A percentile compares a stretch with the other conserved stretches of the same genome.
Evolutionary conservation across 305 asterid species (phyloP).

Genomic region (Fraxinus sp.): DNA sequence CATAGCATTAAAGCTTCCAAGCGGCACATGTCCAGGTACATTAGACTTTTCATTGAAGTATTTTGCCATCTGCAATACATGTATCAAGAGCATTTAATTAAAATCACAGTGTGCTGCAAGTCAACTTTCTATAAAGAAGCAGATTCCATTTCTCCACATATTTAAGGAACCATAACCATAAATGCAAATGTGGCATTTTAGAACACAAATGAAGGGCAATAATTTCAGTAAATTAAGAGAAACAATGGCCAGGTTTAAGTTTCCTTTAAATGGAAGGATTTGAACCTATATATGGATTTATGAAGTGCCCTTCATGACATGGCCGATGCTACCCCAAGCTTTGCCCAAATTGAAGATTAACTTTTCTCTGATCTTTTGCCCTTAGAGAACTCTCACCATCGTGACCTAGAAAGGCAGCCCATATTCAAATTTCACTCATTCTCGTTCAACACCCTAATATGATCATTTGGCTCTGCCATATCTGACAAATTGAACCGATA

Average conservation of each 20-base stretch:
- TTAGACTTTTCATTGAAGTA: constrained; percentile 71
- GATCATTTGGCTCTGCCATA: neutral
- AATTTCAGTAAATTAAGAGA: neutral
- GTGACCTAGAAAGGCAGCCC: neutral
- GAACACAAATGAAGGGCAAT: constrained; percentile 5
- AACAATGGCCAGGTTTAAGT: neutral
- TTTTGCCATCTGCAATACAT: constrained; percentile 75
- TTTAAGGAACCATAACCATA: neutral
- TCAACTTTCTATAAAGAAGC: constrained; percentile 3
- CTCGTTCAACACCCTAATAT: neutral
- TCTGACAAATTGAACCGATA: neutral
- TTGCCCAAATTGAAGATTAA: neutral
- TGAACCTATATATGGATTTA: neutral
- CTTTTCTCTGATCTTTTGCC: neutral
- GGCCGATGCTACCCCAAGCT: neutral
- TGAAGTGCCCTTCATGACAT: neutral
- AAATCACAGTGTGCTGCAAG: neutral
- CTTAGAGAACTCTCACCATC: neutral
- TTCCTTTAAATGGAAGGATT: neutral
- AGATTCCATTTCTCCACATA: neutral
- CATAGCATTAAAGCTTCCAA: constrained; percentile 96
- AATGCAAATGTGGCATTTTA: constrained; percentile 2
- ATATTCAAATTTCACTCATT: neutral
- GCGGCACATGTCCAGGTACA: constrained; percentile 71
- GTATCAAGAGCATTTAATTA: constrained; percentile 21